Evolutionary conservation across 2,329 filamentous ascomycete species (phyloP).

Genomic region (Cladosporium sphaerospermum): DNA sequence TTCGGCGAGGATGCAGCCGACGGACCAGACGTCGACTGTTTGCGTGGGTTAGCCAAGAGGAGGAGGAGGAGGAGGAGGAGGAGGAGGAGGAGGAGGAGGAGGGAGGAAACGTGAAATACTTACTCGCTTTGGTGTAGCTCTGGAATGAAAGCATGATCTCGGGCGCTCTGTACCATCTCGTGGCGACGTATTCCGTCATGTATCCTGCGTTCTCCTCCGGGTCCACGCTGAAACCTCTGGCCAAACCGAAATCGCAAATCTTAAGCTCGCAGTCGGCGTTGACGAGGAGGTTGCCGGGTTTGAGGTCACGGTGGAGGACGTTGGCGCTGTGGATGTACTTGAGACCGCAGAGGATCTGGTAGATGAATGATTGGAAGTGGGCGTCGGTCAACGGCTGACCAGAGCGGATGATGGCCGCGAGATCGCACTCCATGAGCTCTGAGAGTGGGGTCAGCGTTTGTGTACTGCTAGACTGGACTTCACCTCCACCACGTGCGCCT

Average conservation of each 20-base stretch:
- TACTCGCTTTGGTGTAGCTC: constrained; percentile 99
- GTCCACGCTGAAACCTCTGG: constrained; percentile 92
- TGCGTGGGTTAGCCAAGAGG: too few species aligned
- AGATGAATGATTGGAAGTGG: constrained; percentile 99
- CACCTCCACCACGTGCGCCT: constrained; percentile 21
- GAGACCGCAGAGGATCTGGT: constrained; percentile 92
- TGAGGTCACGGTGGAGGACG: constrained; percentile 92
- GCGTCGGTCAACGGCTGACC: constrained; percentile 96
- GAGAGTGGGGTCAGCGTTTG: constrained; percentile 7
- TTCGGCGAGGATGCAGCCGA: constrained; percentile 95
- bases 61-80: background rate
- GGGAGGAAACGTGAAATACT: too few species aligned
- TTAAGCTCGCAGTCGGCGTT: constrained; percentile 99
- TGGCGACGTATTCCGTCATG: constrained; percentile 99
- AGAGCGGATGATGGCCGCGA: constrained; percentile 95
- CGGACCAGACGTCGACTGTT: constrained; percentile 96
- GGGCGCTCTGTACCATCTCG: constrained; percentile 95
- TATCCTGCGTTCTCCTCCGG: constrained; percentile 98
- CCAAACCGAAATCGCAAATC: constrained; percentile 96
- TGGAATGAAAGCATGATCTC: constrained; percentile 99
- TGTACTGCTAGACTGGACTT: background rate
- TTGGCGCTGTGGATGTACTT: constrained; percentile 99
- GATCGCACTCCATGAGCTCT: constrained; percentile 99
- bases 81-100: background rate
- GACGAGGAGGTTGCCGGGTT: constrained; percentile 93